phyloP scores from a whole-genome alignment of 1,284 basidiomycete genomes.

The Rhodofomes roseus region DNA sequence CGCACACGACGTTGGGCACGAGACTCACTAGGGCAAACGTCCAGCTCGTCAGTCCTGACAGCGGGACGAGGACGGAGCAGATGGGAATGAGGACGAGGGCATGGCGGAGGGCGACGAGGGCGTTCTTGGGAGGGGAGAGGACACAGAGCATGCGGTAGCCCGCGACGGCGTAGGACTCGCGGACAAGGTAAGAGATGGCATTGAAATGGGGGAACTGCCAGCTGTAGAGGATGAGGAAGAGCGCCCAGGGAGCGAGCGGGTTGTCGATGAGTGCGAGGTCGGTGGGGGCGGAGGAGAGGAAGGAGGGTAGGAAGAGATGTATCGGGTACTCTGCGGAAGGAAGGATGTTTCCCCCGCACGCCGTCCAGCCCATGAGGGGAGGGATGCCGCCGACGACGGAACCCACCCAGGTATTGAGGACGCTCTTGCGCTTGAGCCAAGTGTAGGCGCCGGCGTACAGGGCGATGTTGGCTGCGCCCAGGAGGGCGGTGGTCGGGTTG shows the following conservation, averaged over 20 bases:
- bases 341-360: constrained; percentile 80
- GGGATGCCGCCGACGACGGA: constrained; percentile 91
- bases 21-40: constrained; percentile 79
- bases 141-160: constrained; percentile 95
- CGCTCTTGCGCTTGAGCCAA: constrained; percentile 85
- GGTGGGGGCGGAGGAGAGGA: constrained; percentile 33
- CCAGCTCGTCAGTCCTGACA: constrained; percentile 87
- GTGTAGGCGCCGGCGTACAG: constrained; percentile 95
- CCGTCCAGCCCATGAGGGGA: constrained; percentile 98
- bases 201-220: constrained; percentile 99
- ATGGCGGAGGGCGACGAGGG: constrained; percentile 85
- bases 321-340: constrained; percentile 59
- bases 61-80: constrained; percentile 78
- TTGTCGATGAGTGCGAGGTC: constrained; percentile 60
- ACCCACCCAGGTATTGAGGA: constrained; percentile 96
- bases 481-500: constrained; percentile 82
- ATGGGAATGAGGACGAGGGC: constrained; percentile 77
- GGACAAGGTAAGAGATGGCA: constrained; percentile 83
- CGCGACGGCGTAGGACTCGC: constrained; percentile 88
- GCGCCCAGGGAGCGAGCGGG: constrained; percentile 70
- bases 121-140: constrained; percentile 77
- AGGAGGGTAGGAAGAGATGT: constrained; percentile 53
- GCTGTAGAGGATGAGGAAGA: constrained; percentile 84
- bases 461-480: constrained; percentile 84
- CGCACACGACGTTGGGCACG: constrained; percentile 73